Conservation (phyloP, 192 early-diverging fungal species). For the Coemansia erecta region DNA sequence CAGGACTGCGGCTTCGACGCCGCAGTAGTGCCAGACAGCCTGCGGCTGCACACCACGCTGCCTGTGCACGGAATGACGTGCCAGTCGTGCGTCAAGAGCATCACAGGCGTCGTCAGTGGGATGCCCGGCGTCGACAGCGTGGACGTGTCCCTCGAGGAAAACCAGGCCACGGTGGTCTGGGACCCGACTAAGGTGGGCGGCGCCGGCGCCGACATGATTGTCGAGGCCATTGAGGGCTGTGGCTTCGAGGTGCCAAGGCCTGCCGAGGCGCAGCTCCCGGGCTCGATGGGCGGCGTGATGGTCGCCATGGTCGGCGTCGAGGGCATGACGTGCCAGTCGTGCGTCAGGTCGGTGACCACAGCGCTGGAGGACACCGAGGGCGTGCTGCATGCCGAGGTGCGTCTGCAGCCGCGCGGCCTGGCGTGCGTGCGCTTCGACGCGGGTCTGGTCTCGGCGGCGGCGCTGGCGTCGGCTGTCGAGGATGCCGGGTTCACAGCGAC, state of each 20-base stretch:
- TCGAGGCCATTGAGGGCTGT: conserved; percentile 60
- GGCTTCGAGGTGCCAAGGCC: conserved; percentile 56
- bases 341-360: conserved; percentile 68
- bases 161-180: conserved; percentile 56
- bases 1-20: conserved; percentile 64
- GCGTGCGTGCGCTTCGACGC: conserved; percentile 62
- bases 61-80: conserved; percentile 77
- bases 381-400: conserved; percentile 55
- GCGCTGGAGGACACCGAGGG: conserved; percentile 56
- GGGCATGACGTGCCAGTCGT: conserved; percentile 83
- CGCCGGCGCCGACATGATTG: neutral
- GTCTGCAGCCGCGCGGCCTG: conserved; percentile 53
- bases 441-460: conserved; percentile 8
- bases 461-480: conserved; percentile 61
- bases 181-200: conserved; percentile 27
- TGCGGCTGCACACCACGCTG: conserved; percentile 6
- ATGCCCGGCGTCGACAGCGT: conserved; percentile 57
- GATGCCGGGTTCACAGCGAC: conserved; percentile 62
- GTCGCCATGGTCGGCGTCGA: conserved; percentile 18
- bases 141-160: conserved; percentile 58
- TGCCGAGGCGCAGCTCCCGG: neutral
- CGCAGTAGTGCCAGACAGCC: neutral
- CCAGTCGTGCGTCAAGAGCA: conserved; percentile 78
- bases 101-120: conserved; percentile 57
- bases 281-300: neutral